Base-by-base conservation (phyloP, 176 grass and related monocot genomes). In the Elaeis guineensis region DNA sequence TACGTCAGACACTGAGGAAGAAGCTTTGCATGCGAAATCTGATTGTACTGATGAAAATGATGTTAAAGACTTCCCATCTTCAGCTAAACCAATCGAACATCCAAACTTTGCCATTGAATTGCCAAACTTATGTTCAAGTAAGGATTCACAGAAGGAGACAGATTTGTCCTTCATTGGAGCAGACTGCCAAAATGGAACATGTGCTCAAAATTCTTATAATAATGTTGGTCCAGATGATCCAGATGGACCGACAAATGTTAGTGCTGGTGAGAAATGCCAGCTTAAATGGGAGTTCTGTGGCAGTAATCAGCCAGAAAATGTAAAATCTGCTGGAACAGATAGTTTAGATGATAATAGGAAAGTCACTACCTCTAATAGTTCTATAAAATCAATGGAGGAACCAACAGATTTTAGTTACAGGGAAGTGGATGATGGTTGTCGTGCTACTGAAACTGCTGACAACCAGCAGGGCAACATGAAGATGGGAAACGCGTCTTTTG, bases 1-100 rank as follows among this genome's bases (percentile, higher is more conserved):
- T 78, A 62, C 30, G 64, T 83, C 87, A 61, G 76, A 86, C 56
- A 71, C 89, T 67, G 77, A 81, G 52, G 72, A 90, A 81, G 67
- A 55, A 71, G 75, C 63, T 71, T 19, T 6, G 53, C 39, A 61
- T 64, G 63, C 59, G 20, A 66, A 66, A n/a, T 21, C 54, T 29
- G 44, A 9, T 15, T 59, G 35, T 49, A 17, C 39, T 25, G 59
- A 65, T 5, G 4, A 56, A 56, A 68, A 68, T 56, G 52, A 56
- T 68, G 16, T 23, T 25, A 26, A 77, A 80, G 59, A 71, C 35
- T 24, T 3, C 57, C 20, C 64, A 49, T 21, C 29, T 9, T 57
- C 50, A 49, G 63, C 29, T 73, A 52, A 67, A 63, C 60, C 57
- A 22, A 59, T 35, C 50, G 25, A 78, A 62, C 59, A 74, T 18